Evolutionary conservation across 1,284 basidiomycete species (phyloP).

Genomic region (Ustilago loliicola): DNA sequence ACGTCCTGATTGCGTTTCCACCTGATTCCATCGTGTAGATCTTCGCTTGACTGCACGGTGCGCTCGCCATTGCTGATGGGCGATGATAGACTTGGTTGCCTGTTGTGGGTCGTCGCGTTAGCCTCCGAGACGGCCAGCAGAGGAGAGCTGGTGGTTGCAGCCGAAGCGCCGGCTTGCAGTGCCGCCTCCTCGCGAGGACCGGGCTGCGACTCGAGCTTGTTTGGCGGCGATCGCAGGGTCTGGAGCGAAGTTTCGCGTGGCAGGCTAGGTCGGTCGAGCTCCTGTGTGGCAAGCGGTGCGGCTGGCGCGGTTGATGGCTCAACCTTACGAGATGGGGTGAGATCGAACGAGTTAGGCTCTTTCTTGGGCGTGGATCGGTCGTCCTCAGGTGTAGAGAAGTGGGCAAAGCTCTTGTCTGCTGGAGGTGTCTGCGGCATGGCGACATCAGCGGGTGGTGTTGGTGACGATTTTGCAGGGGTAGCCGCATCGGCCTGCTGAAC

Average conservation of each 20-base stretch:
- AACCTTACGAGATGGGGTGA: slow-evolving; percentile 12
- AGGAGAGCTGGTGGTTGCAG: slow-evolving; percentile 20
- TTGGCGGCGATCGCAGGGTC: slow-evolving; percentile 34
- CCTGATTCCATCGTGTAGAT: slow-evolving; percentile 7
- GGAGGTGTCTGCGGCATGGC: slow-evolving; percentile 23
- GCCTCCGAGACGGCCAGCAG: background rate
- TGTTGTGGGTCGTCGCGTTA: background rate
- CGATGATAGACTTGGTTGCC: background rate
- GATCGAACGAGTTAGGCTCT: slow-evolving; percentile 6
- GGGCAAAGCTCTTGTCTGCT: slow-evolving; percentile 31
- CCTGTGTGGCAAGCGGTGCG: background rate
- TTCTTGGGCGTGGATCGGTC: slow-evolving; percentile 16
- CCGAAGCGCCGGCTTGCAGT: slow-evolving; percentile 34
- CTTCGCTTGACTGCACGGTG: slow-evolving; percentile 23
- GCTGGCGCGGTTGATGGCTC: background rate
- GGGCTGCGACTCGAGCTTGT: slow-evolving; percentile 39
- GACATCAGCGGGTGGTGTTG: background rate
- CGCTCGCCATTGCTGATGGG: slow-evolving; percentile 35
- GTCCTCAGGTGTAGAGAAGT: slow-evolving; percentile 23
- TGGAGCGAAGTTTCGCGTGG: slow-evolving; percentile 39
- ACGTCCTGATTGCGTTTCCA: slow-evolving; percentile 40
- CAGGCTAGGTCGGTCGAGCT: slow-evolving; percentile 13
- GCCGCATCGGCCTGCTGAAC: slow-evolving; percentile 5
- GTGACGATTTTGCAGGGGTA: background rate
- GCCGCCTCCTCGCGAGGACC: slow-evolving; percentile 39